Evolutionary conservation across 768 basidiomycete genomes (phyloP), one percentile per base, ranked within the genome.

Genomic region (Leccinum rimulosum): DNA sequence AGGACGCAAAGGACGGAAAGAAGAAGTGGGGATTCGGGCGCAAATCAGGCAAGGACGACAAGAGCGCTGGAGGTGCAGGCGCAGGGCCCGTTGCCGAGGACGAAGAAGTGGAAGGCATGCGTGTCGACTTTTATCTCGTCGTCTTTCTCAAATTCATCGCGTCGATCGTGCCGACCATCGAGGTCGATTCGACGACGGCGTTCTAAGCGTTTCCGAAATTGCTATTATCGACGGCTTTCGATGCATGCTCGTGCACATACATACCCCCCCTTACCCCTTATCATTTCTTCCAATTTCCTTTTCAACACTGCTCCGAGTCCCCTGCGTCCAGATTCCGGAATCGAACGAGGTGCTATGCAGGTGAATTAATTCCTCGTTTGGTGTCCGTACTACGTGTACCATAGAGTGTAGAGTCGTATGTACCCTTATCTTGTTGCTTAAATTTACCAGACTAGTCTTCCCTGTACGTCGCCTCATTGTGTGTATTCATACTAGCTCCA

Each of bases 131-230:
- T 76, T 98, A 98, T 74, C 84, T 97, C 53, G 93, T 97, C 67
- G 95, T 94, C 56, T 98, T 98, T 85, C 85, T 98, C 79, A 99
- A 98, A 82, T 98, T 98, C 77, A 97, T 98, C 70, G 94, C 94
- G 11, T 93, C 91, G 54, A 96, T 97, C 74, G 93, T 97, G 48
- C 95, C 95, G n/a, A 97, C 95, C 51, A 98, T 98, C 72, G 96
- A 98, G 77, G 94, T 98, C 47, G 93, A 95, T 74, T 93, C 93
- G 64, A 95, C 93, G 52, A 89, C 92, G 22, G 80, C 86, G 49
- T 86, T 87, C 73, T 87, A 67, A 74, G 6, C 25, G n/a, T 43
- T 19, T 19, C 4, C 3, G n/a, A 19, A 43, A 1, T 38, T 38
- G 38, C 38, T 38, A 17, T 7, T 8, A 38, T 38, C 36, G 40